Base-by-base conservation (phyloP, 225 moss, liverwort and hornwort genomes). In the Pseudoscleropodium purum region DNA sequence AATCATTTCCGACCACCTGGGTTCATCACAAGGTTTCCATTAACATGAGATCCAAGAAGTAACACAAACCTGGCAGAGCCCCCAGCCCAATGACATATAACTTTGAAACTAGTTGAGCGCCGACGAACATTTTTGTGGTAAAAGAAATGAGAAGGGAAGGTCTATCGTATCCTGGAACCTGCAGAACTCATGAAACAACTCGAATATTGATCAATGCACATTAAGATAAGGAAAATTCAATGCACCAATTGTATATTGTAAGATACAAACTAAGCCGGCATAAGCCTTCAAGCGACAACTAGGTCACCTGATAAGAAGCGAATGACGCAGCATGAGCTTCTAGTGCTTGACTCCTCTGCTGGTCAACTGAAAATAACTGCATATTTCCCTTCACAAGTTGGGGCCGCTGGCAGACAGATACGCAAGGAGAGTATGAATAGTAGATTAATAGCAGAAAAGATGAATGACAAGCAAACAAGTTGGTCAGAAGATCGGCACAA, bases 251-350 rank as follows among this genome's bases (percentile, higher is more conserved):
- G 68, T 60, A 68, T 39, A 74, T 72, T 31, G 23, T 15, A 75
- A 66, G 59, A 64, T 83, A 82, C 78, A 73, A 59, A 57, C 61
- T 62, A 84, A 75, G 47, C 67, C 41, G 29, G 63, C 72, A 85
- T 51, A 81, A 84, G 57, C 51, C 75, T 76, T 79, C 83, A 68
- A 39, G 57, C 45, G 72, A 83, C 49, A 74, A 89, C 73, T 59
- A 88, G 51, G n/a, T 70, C 87, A 98, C 97, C 97, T 97, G 96
- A 76, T 97, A 94, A 70, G 95, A 94, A 37, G 98, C 95, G 60
- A 98, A 98, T 66, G 98, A 95, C 52, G 98, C 98, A 67, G 98
- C 98, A 92, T 98, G 98, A 57, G 98, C 96, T 94, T 98, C 98
- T 84, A 98, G 86, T 63, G 96, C 98, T 92, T 98, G 98, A 94